These are phyloP conservation scores for Lagenaria siceraria DNA, from an alignment of 306 rosid species.

Conservation along the genomic window DNA sequence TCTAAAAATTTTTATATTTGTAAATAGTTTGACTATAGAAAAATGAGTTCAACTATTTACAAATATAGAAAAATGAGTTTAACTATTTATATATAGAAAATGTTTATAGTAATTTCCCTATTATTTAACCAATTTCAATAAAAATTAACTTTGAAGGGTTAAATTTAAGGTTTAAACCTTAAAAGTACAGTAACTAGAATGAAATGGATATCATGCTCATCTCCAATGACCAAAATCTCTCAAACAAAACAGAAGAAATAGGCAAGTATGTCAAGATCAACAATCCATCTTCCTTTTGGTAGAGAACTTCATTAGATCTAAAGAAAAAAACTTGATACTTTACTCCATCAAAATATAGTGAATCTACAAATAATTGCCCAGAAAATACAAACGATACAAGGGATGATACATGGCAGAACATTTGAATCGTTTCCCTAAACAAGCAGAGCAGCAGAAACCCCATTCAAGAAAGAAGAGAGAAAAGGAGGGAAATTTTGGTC, in stretches of 20 bases:
- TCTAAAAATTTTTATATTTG: no score
- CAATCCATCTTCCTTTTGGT: background rate
- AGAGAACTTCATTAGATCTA: background rate
- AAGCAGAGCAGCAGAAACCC: conserved; percentile 4
- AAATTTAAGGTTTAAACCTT: no score
- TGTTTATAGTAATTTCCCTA: no score
- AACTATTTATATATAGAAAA: no score
- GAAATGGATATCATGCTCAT: no score
- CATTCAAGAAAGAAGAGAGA: background rate
- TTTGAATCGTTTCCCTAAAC: conserved; percentile 2
- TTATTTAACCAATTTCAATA: no score
- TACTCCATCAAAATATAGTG: background rate
- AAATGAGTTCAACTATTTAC: no score
- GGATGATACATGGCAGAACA: conserved; percentile 11
- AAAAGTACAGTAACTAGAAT: no score
- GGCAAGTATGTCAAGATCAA: background rate
- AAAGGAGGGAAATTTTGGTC: background rate
- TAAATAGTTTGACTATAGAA: no score
- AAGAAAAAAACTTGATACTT: background rate
- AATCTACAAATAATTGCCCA: conserved; percentile 14
- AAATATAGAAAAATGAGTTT: no score
- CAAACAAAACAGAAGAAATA: background rate
- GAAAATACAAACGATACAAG: conserved; percentile 26
- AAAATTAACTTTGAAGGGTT: no score
- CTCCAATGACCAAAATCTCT: background rate